Evolutionary conservation across 495 filamentous ascomycete species (phyloP), one percentile per base, ranked within the genome.

Genomic region (Mytilinidion resinicola): DNA sequence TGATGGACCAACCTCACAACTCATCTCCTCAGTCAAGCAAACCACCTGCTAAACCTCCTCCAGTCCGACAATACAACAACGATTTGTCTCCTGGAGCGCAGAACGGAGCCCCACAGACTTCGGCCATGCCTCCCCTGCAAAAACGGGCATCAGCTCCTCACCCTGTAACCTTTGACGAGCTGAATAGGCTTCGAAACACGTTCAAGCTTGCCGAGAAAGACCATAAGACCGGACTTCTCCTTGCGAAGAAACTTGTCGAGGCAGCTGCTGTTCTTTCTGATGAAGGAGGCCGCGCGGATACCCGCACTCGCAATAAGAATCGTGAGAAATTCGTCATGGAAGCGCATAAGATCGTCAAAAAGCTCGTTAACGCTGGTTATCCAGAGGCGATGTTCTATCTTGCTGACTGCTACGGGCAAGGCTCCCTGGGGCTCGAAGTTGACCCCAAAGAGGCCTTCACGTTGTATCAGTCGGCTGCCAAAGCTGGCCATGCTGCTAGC

Each of bases 381-480:
- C 70, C 86, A 0, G 92, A 96, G 10, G 93, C 93, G 21, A 92
- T 92, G 78, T 98, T 98, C 74, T 95, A 88, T 67, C 74, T 96
- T 34, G 93, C 91, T 10, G 92, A 96, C 70, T 90, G 86, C 70
- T 84, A 91, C 51, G 93, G 91, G 17, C 83, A 88, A 54, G 90
- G 91, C 30, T 59, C 67, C 1, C 68, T 90, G 1, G 87, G 84
- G 19, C 75, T 90, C 30, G 84, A 90, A 59, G 75, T 80, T 0
- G 92, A 97, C 63, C 80, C 86, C 38, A 91, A 91, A 64, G 89
- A 96, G 72, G 93, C 93, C 0, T 98, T 95, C 72, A 80, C 80
- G 12, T 78, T 97, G 5, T 98, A 98, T 63, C 92, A 96, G 70
- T 89, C 90, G 3, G 91, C 92, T 14, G 93, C 92, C 3, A 98